Evolutionary conservation across 1,139 yeast genomes (phyloP).

Genomic region (Saccharomyces pastorianus): DNA sequence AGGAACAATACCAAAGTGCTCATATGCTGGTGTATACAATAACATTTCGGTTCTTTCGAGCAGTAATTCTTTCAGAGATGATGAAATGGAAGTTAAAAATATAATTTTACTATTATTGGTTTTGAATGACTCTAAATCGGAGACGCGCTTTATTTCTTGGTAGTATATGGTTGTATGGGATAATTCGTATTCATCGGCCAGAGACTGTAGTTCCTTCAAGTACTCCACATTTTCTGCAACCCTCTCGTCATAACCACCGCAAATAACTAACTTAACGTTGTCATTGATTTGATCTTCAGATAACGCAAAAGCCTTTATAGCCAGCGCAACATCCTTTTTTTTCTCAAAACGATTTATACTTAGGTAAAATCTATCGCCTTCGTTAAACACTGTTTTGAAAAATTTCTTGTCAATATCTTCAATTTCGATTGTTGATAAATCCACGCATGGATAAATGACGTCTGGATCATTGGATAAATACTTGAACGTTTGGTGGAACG

Average conservation of each 20-base stretch:
- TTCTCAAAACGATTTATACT: constrained; percentile 85
- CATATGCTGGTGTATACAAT: constrained; percentile 81
- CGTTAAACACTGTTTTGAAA: constrained; percentile 15
- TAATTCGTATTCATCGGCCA: constrained; percentile 43
- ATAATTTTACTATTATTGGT: constrained; percentile 39
- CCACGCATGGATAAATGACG: constrained; percentile 88
- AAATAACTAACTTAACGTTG: constrained; percentile 47
- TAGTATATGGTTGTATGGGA: constrained; percentile 41
- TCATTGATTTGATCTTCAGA: constrained; percentile 23
- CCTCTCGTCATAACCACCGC: constrained; percentile 89
- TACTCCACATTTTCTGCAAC: constrained; percentile 72
- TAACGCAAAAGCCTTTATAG: constrained; percentile 54
- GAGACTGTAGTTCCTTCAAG: constrained; percentile 47
- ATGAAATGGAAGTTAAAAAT: constrained; percentile 73
- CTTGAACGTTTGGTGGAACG: constrained; percentile 59
- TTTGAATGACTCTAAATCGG: constrained; percentile 27
- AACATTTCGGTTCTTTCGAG: constrained; percentile 51
- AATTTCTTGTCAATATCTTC: constrained; percentile 18
- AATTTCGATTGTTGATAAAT: constrained; percentile 26
- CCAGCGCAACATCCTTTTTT: constrained; percentile 74
- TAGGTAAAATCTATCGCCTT: constrained; percentile 40
- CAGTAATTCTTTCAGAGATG: constrained; percentile 57
- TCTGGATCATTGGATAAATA: constrained; percentile 39
- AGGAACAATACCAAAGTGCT: constrained; percentile 97
- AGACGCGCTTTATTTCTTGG: constrained; percentile 8